phyloP scores from a whole-genome alignment of 768 basidiomycete genomes.

The Tulasnella sp. region DNA sequence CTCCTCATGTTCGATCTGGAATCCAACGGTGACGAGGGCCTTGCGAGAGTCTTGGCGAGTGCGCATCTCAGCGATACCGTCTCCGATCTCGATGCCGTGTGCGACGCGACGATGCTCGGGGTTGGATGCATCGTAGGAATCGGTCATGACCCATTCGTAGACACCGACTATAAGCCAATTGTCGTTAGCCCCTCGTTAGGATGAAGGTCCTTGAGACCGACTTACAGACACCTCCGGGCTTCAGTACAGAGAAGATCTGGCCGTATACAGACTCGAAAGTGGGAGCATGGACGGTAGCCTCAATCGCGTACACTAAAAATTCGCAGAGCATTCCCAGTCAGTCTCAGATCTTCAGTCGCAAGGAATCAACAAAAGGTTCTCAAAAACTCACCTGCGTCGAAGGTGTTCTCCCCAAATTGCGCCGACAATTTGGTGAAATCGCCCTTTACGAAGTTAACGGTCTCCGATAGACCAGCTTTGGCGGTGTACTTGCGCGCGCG shows the following conservation, averaged over 20 bases:
- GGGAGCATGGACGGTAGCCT: constrained; percentile 95
- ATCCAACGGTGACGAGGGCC: constrained; percentile 75
- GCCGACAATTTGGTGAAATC: constrained; percentile 95
- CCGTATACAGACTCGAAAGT: constrained; percentile 95
- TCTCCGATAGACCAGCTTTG: constrained; percentile 59
- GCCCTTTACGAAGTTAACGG: constrained; percentile 77
- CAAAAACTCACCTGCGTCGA: constrained; percentile 80
- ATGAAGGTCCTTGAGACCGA: too few relatives aligned
- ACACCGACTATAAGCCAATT: constrained; percentile 46
- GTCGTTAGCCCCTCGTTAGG: too few relatives aligned
- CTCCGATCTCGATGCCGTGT: constrained; percentile 86
- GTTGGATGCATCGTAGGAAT: constrained; percentile 76
- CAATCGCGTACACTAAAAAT: constrained; percentile 78
- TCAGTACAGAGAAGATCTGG: constrained; percentile 85
- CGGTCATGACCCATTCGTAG: constrained; percentile 99
- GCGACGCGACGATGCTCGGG: constrained; percentile 87
- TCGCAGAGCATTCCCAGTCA: too few relatives aligned
- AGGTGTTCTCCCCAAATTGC: constrained; percentile 83
- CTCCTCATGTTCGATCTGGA: constrained; percentile 82
- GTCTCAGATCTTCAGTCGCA: too few relatives aligned
- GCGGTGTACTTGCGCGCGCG: constrained; percentile 79
- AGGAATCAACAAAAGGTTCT: too few relatives aligned
- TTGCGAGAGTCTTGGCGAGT: constrained; percentile 54
- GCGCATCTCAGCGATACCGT: constrained; percentile 98
- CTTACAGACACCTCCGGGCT: constrained; percentile 75